Percentiles rank a stretch among this genome's conserved stretches.
Evolutionary conservation across 2,329 filamentous ascomycete species (phyloP).

Genomic region (Diaporthe sp.): DNA sequence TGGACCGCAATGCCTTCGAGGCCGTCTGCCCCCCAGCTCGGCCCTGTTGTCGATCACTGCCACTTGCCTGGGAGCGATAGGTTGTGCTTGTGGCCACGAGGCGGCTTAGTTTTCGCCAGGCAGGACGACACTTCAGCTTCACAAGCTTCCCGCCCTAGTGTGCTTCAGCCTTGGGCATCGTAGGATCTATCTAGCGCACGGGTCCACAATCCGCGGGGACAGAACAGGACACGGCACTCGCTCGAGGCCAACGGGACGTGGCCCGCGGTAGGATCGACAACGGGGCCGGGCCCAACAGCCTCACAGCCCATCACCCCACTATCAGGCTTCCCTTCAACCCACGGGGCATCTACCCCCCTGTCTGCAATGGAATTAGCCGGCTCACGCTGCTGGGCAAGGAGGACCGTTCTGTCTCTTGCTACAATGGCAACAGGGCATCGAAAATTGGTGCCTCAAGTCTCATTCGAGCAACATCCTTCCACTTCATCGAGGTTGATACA

Average conservation of each 20-base stretch:
- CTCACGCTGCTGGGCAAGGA: background rate
- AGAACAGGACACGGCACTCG: slow-evolving; percentile 2
- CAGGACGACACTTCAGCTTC: slow-evolving; percentile 16
- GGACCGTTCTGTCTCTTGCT: background rate
- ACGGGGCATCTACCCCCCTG: background rate
- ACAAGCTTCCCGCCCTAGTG: slow-evolving; percentile 20
- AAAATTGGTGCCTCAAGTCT: background rate
- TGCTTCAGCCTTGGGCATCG: slow-evolving; percentile 27
- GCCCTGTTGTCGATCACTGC: slow-evolving; percentile 16
- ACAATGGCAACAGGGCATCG: background rate
- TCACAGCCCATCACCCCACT: slow-evolving; percentile 25
- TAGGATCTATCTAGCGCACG: background rate
- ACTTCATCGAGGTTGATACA: background rate
- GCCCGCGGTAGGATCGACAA: slow-evolving; percentile 20
- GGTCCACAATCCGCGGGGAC: background rate
- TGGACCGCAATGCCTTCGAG: background rate
- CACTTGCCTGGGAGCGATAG: background rate
- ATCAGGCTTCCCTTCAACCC: slow-evolving; percentile 1
- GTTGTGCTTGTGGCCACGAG: slow-evolving; percentile 21
- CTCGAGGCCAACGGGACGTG: background rate
- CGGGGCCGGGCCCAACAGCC: background rate
- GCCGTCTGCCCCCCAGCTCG: background rate
- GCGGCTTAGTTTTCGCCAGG: background rate
- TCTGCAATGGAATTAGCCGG: background rate
- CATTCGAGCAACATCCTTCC: background rate